Evolutionary conservation across 2,329 filamentous ascomycete genomes (phyloP), one percentile per base, ranked within the genome.

Genomic region (Penicillium sp.): DNA sequence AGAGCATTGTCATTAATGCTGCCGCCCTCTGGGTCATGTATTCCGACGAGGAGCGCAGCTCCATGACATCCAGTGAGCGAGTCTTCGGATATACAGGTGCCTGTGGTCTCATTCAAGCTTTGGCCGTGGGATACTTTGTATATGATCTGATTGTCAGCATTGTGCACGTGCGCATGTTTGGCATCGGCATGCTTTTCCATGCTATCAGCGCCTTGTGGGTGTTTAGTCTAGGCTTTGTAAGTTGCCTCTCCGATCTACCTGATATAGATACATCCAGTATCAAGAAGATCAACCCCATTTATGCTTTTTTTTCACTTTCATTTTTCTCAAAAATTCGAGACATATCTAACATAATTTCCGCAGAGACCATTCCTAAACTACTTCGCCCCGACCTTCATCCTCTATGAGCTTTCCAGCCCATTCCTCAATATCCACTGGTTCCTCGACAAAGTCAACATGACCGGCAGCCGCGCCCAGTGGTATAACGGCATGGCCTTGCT

Each of bases 401-500:
- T 88, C 64, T 88, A 88, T 75, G 86, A 88, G 69, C 82, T 88
- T 62, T 86, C 83, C 41, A 83, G 81, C 60, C 86, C 86, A 9
- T 87, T 88, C 71, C 79, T 88, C 61, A 88, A 88, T 72, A 82
- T 88, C 69, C 86, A 88, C 76, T 88, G 86, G 86, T 88, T 88
- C 77, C 84, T 84, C 68, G 86, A 88, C 70, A 88, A 88, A 74
- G 77, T 88, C 70, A 81, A 83, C 70, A 81, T 87, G 75, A 88
- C 86, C 5, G 86, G 86, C 52, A 82, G 81, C 49, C 79, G 77
- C 49, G 70, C 83, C 25, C 86, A 88, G 69, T 84, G 85, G 75
- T 82, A 86, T 69, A 88, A 88, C 68, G 85, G 85, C 66, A 83
- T 86, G 68, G 57, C 81, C 19, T 79, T 88, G 13, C 81, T 87